These are phyloP conservation scores for Coniochaeta sp. DNA, from an alignment of 2,329 filamentous ascomycete species.

Conservation along the genomic window DNA sequence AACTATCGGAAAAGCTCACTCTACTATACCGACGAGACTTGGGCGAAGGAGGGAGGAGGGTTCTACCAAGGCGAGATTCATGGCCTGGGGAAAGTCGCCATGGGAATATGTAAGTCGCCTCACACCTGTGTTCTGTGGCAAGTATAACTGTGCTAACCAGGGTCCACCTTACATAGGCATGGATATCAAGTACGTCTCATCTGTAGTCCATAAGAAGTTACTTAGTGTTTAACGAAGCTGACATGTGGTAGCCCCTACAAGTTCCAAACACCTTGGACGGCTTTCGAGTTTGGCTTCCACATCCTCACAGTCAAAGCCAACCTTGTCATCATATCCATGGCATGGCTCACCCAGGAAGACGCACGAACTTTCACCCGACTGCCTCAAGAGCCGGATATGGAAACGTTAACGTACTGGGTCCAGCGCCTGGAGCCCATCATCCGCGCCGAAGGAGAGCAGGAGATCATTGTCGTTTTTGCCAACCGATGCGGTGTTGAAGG, in stretches of 20 bases:
- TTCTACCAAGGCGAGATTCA: slow-evolving; percentile 40
- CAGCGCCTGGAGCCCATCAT: slow-evolving; percentile 61
- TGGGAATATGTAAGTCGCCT: slow-evolving; percentile 42
- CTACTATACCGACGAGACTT: slow-evolving; percentile 54
- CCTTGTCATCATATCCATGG: slow-evolving; percentile 67
- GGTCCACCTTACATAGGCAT: slow-evolving; percentile 29
- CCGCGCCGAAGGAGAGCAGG: slow-evolving; percentile 39
- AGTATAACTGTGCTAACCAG: neutral
- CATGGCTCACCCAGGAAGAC: slow-evolving; percentile 61
- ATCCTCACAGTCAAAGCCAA: slow-evolving; percentile 48
- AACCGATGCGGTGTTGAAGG: slow-evolving; percentile 65
- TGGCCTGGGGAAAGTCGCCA: slow-evolving; percentile 41
- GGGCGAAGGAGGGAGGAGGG: slow-evolving; percentile 50
- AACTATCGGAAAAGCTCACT: slow-evolving; percentile 56
- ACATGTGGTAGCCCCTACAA: slow-evolving; percentile 33
- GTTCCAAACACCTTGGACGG: slow-evolving; percentile 41
- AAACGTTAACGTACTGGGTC: slow-evolving; percentile 71
- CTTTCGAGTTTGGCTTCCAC: slow-evolving; percentile 47
- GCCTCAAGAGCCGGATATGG: slow-evolving; percentile 58
- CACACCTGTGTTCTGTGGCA: neutral
- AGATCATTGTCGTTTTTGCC: slow-evolving; percentile 62
- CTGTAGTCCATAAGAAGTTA: neutral
- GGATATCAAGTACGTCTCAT: slow-evolving; percentile 49
- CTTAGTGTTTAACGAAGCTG: neutral
- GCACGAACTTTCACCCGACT: slow-evolving; percentile 34